Conservation (phyloP, 176 grass and related monocot genomes). For the Coix lacrymajobi region DNA sequence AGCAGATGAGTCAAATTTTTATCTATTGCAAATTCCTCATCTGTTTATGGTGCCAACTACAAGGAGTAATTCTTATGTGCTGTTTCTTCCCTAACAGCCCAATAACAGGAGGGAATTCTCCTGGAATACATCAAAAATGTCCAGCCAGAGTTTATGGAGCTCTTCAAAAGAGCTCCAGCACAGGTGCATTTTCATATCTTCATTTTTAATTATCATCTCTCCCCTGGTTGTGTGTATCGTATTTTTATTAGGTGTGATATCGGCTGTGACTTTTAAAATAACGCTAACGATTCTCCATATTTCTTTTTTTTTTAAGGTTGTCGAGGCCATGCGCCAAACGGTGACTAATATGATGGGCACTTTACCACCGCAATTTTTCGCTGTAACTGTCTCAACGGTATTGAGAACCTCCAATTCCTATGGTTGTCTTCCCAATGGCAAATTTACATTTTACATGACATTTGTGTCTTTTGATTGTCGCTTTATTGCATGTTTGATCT, state of each 20-base stretch:
- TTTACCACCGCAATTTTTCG: slow-evolving; percentile 87
- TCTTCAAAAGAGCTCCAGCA: slow-evolving; percentile 76
- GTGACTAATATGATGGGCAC: slow-evolving; percentile 96
- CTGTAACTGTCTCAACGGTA: slow-evolving; percentile 92
- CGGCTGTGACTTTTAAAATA: not conserved
- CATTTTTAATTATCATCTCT: not conserved
- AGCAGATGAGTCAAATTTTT: not conserved
- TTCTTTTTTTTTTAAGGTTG: slow-evolving; percentile 47
- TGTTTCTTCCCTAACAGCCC: slow-evolving; percentile 43
- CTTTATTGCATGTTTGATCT: slow-evolving; percentile 8
- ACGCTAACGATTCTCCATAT: not conserved
- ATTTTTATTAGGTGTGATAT: not conserved
- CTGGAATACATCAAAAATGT: slow-evolving; percentile 89
- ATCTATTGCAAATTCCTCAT: not conserved
- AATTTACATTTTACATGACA: not conserved
- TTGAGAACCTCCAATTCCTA: not conserved
- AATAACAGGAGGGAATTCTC: slow-evolving; percentile 85
- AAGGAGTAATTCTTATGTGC: slow-evolving; percentile 13
- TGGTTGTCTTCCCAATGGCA: not conserved
- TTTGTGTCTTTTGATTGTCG: not conserved
- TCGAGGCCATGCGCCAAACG: slow-evolving; percentile 94
- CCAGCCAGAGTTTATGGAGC: slow-evolving; percentile 91
- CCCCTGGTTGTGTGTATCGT: not conserved
- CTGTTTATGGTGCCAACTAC: not conserved
- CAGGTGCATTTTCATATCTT: slow-evolving; percentile 54